Evolutionary conservation across 2,329 filamentous ascomycete species (phyloP).

Genomic region (Trichoderma simmonsii): DNA sequence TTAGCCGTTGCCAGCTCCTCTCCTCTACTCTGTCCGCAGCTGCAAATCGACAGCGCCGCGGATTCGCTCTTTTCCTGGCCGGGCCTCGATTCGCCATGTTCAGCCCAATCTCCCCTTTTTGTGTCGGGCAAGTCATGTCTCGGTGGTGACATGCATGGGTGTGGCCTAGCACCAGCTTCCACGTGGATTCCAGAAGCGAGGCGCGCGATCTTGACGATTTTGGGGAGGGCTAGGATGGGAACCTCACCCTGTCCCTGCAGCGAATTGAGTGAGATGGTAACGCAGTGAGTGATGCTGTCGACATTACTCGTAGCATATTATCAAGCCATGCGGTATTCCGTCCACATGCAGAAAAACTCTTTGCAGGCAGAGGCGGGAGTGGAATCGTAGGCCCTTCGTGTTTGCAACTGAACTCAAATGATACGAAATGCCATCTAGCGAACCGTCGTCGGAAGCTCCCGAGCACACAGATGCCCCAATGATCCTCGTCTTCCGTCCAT

Average conservation of each 20-base stretch:
- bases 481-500: not conserved
- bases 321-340: not conserved
- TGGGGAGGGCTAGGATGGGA: not conserved
- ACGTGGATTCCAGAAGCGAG: conserved; percentile 18
- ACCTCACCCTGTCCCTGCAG: not conserved
- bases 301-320: not conserved
- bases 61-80: not conserved
- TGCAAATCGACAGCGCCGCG: not conserved
- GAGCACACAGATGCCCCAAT: conserved; percentile 6
- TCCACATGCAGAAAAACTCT: not conserved
- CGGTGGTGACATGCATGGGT: conserved; percentile 9
- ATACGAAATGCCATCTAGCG: not conserved
- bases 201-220: conserved; percentile 12
- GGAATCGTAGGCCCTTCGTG: not conserved
- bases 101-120: conserved; percentile 4
- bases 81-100: not conserved
- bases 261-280: not conserved
- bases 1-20: not conserved
- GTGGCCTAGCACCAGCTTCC: conserved; percentile 4
- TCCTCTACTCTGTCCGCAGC: not conserved
- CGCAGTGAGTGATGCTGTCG: not conserved
- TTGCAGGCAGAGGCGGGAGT: no score
- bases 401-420: not conserved
- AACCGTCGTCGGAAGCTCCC: conserved; percentile 9
- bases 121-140: conserved; percentile 6